Percentiles rank a stretch among this genome's conserved stretches.
Conservation (phyloP, 768 basidiomycete genomes). For the Kwoniella heveanensis region DNA sequence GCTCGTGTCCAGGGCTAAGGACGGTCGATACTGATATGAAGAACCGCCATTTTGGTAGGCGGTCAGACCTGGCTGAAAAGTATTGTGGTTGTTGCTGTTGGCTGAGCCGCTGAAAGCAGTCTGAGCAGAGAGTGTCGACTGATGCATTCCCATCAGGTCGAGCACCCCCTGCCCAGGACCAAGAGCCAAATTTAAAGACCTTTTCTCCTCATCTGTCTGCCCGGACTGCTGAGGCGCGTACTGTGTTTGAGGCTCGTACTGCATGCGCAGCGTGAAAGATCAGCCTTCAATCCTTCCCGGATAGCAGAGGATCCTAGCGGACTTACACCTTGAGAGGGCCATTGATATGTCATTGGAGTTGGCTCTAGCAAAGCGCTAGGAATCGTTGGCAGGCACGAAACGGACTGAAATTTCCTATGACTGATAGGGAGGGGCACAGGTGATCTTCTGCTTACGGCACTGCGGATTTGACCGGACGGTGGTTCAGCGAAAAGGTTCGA, state of each 20-base stretch:
- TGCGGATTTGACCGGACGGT: conserved; percentile 5
- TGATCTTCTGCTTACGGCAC: conserved; percentile 11
- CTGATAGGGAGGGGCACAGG: conserved; percentile 6
- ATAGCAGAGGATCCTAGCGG: neutral
- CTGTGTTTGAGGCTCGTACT: conserved; percentile 17
- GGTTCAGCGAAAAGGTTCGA: neutral
- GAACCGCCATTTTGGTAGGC: conserved; percentile 8
- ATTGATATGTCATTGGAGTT: conserved; percentile 24
- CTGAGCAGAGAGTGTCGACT: conserved; percentile 2
- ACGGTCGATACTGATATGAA: conserved; percentile 20
- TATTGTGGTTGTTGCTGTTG: neutral
- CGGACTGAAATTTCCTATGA: conserved; percentile 8
- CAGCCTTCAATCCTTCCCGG: neutral
- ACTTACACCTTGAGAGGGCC: conserved; percentile 19
- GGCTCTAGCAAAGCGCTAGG: conserved; percentile 21
- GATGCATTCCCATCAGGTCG: conserved; percentile 22
- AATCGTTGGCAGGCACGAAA: conserved; percentile 20
- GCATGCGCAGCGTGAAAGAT: neutral
- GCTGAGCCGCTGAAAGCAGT: neutral
- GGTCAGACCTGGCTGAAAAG: neutral
- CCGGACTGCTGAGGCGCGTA: neutral
- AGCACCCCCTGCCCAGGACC: conserved; percentile 21
- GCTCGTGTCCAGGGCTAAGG: conserved; percentile 24
- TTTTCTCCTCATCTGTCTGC: conserved; percentile 17
- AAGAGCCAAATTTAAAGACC: conserved; percentile 9